Evolutionary conservation across 768 basidiomycete species (phyloP), one percentile per base, ranked within the genome.

Genomic region (Lactifluus echinatus): DNA sequence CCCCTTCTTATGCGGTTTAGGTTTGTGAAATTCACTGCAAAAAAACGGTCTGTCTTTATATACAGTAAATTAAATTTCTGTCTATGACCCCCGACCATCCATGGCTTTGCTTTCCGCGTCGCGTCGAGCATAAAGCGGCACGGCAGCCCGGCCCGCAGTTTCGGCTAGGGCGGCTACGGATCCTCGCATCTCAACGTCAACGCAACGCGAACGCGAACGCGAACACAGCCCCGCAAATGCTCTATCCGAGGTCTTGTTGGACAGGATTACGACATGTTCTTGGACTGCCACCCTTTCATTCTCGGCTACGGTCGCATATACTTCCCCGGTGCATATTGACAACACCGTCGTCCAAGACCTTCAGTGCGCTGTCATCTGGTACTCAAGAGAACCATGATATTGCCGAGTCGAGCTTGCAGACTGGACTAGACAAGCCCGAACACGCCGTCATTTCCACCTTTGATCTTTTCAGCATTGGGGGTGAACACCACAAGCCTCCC

Each of bases 371-470:
- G 15, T 49, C 57, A 2, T 31, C 4, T 39, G 6, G n/a, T 17
- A 4, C 15, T 8, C 42, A 8, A 24, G 40, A 53, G 23, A 24
- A 23, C 21, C n/a, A 31, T 14, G 52, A 23, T 14, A 8, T n/a
- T n/a, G n/a, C 39, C 17, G 21, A 39, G 19, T 45, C 52, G 3
- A 43, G 28, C 48, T 19, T 21, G 29, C 45, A 57, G 34, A 29
- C 33, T 15, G 54, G 26, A 12, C 51, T 34, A 46, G 55, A 29
- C 23, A 57, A 47, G 49, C 65, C 64, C 19, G 84, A 90, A 51
- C 91, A 93, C 75, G 93, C 93, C 5, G 93, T 94, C 62, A 93
- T 95, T 53, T 92, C 89, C 1, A 84, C 93, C 0, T 95, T 94
- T 67, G 93, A 96, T 70, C 75, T 95, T 51, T 94, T 95, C 74